Conservation (phyloP, 1,284 basidiomycete species). For the Rhodofomes roseus region DNA sequence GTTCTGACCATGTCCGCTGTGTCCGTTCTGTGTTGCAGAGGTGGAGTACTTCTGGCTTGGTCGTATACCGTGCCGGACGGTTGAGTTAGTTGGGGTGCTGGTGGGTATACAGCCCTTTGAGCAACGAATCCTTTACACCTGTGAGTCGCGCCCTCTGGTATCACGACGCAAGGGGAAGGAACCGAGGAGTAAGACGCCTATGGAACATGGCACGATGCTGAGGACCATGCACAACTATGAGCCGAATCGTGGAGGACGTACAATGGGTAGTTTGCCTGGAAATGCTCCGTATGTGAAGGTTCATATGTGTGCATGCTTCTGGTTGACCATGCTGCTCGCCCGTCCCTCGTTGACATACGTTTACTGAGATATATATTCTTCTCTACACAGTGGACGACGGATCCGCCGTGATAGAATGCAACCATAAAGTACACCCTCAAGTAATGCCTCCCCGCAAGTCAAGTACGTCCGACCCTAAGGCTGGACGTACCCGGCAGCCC, state of each 20-base stretch:
- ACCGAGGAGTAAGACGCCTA: too few species aligned
- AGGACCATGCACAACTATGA: too few species aligned
- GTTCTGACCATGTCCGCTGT: background rate
- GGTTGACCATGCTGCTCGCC: background rate
- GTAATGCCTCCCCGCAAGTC: background rate
- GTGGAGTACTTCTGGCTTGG: constrained; percentile 68
- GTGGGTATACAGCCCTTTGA: constrained; percentile 62
- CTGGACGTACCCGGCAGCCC: background rate
- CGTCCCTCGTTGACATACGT: too few species aligned
- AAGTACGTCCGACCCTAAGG: background rate
- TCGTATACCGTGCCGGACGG: constrained; percentile 62
- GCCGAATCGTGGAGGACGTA: too few species aligned
- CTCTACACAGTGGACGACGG: constrained; percentile 67
- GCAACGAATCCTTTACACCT: constrained; percentile 50
- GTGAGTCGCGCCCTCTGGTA: constrained; percentile 31
- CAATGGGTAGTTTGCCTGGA: too few species aligned
- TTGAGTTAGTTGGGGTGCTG: constrained; percentile 56
- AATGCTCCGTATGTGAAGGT: too few species aligned
- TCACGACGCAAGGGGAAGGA: background rate
- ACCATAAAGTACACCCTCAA: constrained; percentile 22
- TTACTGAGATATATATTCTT: background rate
- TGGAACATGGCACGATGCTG: too few species aligned
- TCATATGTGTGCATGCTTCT: background rate
- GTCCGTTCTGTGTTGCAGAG: constrained; percentile 9
- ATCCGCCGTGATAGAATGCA: constrained; percentile 64